These are phyloP conservation scores for Rhodotorula babjevae DNA, from an alignment of 768 basidiomycete genomes.

Conservation along the genomic window DNA sequence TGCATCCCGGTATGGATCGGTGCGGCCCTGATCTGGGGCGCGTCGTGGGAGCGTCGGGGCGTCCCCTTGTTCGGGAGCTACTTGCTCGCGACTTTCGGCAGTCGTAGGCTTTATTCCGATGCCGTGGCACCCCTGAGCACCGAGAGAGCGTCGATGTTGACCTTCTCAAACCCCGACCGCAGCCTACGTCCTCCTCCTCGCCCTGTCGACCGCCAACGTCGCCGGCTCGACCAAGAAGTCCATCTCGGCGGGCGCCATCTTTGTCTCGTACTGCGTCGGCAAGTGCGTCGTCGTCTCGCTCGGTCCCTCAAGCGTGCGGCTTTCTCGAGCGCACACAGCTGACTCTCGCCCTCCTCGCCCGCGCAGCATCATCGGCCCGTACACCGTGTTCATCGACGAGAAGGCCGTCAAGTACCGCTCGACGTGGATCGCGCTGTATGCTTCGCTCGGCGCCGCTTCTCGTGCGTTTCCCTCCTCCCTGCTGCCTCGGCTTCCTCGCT, in stretches of 20 bases:
- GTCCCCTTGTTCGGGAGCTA: constrained; percentile 38
- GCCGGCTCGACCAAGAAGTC: constrained; percentile 48
- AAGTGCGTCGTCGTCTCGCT: neutral
- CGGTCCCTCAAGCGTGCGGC: too few relatives aligned
- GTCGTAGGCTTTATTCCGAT: constrained; percentile 34
- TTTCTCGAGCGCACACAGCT: neutral
- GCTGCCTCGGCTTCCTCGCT: neutral
- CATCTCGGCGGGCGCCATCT: constrained; percentile 43
- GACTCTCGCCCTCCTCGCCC: constrained; percentile 6
- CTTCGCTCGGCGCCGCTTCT: constrained; percentile 20
- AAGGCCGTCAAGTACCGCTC: constrained; percentile 16
- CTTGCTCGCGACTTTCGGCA: constrained; percentile 46
- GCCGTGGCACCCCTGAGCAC: neutral
- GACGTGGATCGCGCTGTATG: constrained; percentile 30
- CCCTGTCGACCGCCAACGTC: constrained; percentile 44
- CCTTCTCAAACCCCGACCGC: neutral
- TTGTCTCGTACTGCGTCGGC: constrained; percentile 47
- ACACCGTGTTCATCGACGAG: constrained; percentile 26
- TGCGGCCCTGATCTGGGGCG: constrained; percentile 44
- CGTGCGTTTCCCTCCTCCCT: neutral
- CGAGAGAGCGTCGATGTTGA: neutral
- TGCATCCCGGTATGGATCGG: constrained; percentile 49
- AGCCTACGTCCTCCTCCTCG: constrained; percentile 47
- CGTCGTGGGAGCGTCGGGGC: constrained; percentile 45
- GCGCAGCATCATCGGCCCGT: neutral